These are phyloP conservation scores for Fusarium nanum DNA, from an alignment of 2,329 filamentous ascomycete genomes.

Conservation along the genomic window DNA sequence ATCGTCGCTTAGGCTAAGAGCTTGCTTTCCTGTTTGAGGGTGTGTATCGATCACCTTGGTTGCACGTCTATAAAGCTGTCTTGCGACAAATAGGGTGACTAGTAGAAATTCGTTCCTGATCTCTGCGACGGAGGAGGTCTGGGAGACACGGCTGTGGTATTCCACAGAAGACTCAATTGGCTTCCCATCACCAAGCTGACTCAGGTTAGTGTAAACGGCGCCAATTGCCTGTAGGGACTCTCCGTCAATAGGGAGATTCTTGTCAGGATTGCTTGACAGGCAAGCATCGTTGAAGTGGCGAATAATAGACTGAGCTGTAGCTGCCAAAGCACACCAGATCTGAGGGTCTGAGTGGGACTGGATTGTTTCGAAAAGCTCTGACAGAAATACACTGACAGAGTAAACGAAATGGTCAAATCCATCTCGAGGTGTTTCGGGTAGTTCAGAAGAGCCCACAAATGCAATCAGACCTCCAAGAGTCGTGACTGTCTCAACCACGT, in stretches of 20 bases:
- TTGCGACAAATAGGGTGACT: constrained; percentile 53
- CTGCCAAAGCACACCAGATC: constrained; percentile 55
- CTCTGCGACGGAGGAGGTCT: constrained; percentile 43
- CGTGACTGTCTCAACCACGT: constrained; percentile 48
- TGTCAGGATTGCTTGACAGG: constrained; percentile 38
- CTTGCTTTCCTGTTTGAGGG: constrained; percentile 28
- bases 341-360: constrained; percentile 47
- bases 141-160: constrained; percentile 4
- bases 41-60: constrained; percentile 48
- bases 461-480: constrained; percentile 59
- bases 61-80: constrained; percentile 57
- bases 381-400: constrained; percentile 51
- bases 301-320: constrained; percentile 51
- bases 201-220: constrained; percentile 48
- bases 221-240: constrained; percentile 42
- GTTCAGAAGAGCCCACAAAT: constrained; percentile 61
- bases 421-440: constrained; percentile 44
- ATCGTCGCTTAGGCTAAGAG: constrained; percentile 50
- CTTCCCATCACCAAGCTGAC: constrained; percentile 28
- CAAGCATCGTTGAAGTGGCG: constrained; percentile 58
- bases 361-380: constrained; percentile 53
- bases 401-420: constrained; percentile 57
- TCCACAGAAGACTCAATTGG: not conserved
- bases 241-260: constrained; percentile 31
- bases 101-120: constrained; percentile 55